Base-by-base conservation (phyloP, 2,329 filamentous ascomycete genomes). In the Stagonosporopsis tanaceti region DNA sequence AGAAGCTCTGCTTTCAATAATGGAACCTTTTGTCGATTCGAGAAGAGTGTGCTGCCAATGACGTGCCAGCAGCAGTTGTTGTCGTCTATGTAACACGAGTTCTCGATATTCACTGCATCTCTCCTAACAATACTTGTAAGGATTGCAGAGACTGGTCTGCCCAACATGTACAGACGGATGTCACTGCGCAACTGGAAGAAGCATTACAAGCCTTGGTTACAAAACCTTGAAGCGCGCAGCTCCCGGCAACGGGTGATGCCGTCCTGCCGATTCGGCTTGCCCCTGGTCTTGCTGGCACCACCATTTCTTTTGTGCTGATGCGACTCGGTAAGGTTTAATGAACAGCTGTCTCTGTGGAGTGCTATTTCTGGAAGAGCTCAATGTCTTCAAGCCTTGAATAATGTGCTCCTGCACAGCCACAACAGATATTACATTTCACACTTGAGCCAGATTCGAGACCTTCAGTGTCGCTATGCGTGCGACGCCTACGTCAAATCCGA, bases 81-180 rank as follows among this genome's bases (percentile, higher is more conserved):
- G 38, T 40, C 39, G 39, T 55, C 46, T 55, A n/a, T n/a, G n/a
- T n/a, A 40, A 55, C 53, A 55, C 53, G 40, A 50, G 53, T 17
- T n/a, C 12, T 28, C 47, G 45, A 51, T 56, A 53, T 30, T 41
- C 4, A 28, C 35, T 30, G 47, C 47, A 37, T 28, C 15, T 25
- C 15, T 44, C 35, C 35, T 20, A 46, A 28, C 41, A 46, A 24
- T 30, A 35, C 41, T 14, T 51, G 28, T 35, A 47, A 51, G 41
- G 47, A 28, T 35, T 22, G 20, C 25, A 27, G 25, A 27, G 25
- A 27, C 8, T 8, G 4, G 8, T 6, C 11, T 11, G 30, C 11
- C 30, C 30, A 14, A 6, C 9, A 4, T 32, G 11, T 32, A 9
- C 30, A 32, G 30, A 32, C 28, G 20, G 27, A 12, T 15, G 40